A percentile compares a stretch with the other conserved stretches of the same genome.
phyloP scores from a whole-genome alignment of 176 grass and related monocot species.

The Zea luxurians region DNA sequence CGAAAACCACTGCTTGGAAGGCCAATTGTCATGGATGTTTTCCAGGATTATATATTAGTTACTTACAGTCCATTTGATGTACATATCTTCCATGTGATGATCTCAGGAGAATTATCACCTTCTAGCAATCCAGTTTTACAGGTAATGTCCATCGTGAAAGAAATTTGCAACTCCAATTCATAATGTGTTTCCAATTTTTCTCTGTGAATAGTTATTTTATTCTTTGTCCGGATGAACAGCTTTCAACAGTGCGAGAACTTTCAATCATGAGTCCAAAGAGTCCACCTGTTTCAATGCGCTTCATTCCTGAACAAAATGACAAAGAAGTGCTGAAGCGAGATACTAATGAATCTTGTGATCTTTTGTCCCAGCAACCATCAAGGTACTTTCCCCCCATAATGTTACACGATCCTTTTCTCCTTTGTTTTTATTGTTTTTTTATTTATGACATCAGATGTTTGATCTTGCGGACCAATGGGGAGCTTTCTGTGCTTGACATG shows the following conservation, averaged over 20 bases:
- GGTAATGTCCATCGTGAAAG: constrained; percentile 50
- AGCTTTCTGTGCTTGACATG: constrained; percentile 93
- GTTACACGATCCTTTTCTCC: constrained; percentile 24
- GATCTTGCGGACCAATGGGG: constrained; percentile 90
- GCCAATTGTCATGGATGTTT: constrained; percentile 96
- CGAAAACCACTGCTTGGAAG: constrained; percentile 79
- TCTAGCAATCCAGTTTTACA: constrained; percentile 81
- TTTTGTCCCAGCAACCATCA: constrained; percentile 73
- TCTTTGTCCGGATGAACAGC: constrained; percentile 49
- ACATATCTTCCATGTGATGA: constrained; percentile 95
- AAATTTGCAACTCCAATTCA: constrained; percentile 9
- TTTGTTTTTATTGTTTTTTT: constrained; percentile 39
- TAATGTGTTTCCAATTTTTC: constrained; percentile 23
- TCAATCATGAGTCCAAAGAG: constrained; percentile 98
- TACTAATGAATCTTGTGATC: constrained; percentile 47
- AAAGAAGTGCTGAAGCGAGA: constrained; percentile 46
- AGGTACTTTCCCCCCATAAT: constrained; percentile 56
- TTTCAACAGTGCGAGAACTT: constrained; percentile 93
- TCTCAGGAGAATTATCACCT: constrained; percentile 82
- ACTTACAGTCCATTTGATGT: constrained; percentile 98
- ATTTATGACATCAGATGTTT: constrained; percentile 75
- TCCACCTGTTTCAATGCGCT: constrained; percentile 87
- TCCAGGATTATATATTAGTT: constrained; percentile 92
- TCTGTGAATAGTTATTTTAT: constrained; percentile 14
- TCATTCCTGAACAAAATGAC: constrained; percentile 72